Percentiles rank a stretch among this genome's conserved stretches.
Evolutionary conservation across 257 asterid genomes (phyloP).

Genomic region (Fraxinus quadrangulata): DNA sequence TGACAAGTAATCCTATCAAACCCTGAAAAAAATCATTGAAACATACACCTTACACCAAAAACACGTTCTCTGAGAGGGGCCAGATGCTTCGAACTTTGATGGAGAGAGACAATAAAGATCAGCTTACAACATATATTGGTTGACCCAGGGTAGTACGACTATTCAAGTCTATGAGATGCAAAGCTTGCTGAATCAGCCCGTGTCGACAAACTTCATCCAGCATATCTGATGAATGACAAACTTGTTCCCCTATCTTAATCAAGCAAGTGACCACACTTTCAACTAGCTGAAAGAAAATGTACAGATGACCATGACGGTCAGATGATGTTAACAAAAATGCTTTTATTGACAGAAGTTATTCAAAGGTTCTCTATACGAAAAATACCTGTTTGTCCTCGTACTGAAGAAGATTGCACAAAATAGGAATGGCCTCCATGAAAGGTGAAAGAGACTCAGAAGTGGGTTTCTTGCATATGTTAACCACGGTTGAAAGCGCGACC

Average conservation of each 20-base stretch:
- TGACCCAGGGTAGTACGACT: conserved; percentile 69
- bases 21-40: conserved; percentile 57
- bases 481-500: conserved; percentile 88
- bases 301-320: conserved; percentile 17
- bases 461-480: conserved; percentile 78
- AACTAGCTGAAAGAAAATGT: conserved; percentile 60
- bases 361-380: conserved; percentile 14
- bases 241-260: conserved; percentile 75
- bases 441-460: conserved; percentile 67
- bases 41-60: conserved; percentile 18
- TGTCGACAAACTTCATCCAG: conserved; percentile 82
- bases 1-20: conserved; percentile 78
- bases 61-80: background rate
- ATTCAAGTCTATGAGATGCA: conserved; percentile 70
- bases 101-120: conserved; percentile 20
- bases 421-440: conserved; percentile 91
- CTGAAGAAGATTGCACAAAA: conserved; percentile 87
- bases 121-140: conserved; percentile 69
- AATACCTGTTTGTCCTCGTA: conserved; percentile 87
- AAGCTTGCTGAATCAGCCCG: conserved; percentile 70
- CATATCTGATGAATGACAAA: conserved; percentile 57
- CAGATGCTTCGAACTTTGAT: conserved; percentile 5
- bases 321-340: conserved; percentile 15
- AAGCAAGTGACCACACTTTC: conserved; percentile 91
- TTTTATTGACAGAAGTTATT: background rate